Percentiles rank a stretch among this genome's conserved stretches.
phyloP scores from a whole-genome alignment of 2,329 filamentous ascomycete species.

The Hypoxylon sp. region DNA sequence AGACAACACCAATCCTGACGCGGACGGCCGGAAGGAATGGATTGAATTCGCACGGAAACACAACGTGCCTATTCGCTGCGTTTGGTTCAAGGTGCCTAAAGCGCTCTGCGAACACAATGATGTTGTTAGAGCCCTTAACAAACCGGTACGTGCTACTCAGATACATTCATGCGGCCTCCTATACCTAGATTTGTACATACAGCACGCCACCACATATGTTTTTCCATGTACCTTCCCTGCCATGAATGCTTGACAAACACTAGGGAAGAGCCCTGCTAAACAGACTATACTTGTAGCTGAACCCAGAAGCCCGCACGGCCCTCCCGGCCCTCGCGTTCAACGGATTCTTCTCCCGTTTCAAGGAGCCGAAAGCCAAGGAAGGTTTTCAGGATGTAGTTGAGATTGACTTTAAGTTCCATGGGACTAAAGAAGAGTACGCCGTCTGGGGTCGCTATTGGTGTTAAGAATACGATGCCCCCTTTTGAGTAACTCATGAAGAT shows the following conservation, averaged over 20 bases:
- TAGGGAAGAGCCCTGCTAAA: conserved; percentile 1
- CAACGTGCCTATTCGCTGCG: conserved; percentile 83
- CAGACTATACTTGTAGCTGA: conserved; percentile 69
- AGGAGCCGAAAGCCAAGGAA: conserved; percentile 79
- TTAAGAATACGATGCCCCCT: conserved; percentile 55
- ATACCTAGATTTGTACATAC: neutral
- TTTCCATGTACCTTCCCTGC: neutral
- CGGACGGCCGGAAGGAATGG: conserved; percentile 84
- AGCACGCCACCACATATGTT: no score
- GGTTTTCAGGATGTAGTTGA: conserved; percentile 86
- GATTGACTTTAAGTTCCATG: conserved; percentile 82
- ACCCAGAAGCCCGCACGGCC: conserved; percentile 82
- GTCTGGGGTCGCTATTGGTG: conserved; percentile 87
- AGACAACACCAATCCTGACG: conserved; percentile 97
- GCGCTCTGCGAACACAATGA: conserved; percentile 89
- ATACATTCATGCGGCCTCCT: neutral
- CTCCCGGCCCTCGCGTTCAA: conserved; percentile 87
- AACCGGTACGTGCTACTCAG: conserved; percentile 51
- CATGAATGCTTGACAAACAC: neutral
- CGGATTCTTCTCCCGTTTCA: conserved; percentile 80
- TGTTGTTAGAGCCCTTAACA: conserved; percentile 80
- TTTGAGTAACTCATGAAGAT: neutral
- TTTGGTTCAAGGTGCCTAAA: conserved; percentile 83
- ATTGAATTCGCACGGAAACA: conserved; percentile 78
- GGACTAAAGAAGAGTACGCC: conserved; percentile 75